phyloP scores from a whole-genome alignment of 169 alveolate genomes.

The Cardiosporidium cionae region DNA sequence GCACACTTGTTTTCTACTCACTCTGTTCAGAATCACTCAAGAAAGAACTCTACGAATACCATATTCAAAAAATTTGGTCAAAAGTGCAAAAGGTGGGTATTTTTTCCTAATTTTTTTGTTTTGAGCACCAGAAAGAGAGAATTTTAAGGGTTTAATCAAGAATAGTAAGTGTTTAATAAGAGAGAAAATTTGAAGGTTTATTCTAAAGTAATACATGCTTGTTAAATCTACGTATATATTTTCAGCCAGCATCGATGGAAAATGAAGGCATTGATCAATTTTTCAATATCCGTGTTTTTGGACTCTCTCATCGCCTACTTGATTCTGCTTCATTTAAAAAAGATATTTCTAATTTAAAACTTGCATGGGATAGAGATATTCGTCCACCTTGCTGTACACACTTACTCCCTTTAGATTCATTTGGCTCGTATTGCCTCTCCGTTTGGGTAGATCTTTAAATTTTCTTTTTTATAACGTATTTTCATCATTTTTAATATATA shows the following conservation, averaged over 20 bases:
- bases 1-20: no score
- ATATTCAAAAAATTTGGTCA: conserved; percentile 60
- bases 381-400: neutral
- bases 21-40: conserved; percentile 39
- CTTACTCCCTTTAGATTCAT: neutral
- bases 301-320: conserved; percentile 58
- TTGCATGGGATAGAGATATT: conserved; percentile 48
- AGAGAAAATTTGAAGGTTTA: no score
- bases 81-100: conserved; percentile 54
- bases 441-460: no score
- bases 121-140: neutral
- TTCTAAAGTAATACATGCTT: no score
- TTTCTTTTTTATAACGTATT: no score
- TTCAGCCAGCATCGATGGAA: conserved; percentile 11
- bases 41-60: conserved; percentile 51
- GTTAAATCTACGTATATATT: neutral
- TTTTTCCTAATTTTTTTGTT: neutral
- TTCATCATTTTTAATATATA: no score
- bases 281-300: conserved; percentile 58
- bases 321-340: conserved; percentile 49
- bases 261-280: conserved; percentile 15
- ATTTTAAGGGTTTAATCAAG: neutral
- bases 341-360: conserved; percentile 34
- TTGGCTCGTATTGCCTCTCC: no score
- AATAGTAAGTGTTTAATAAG: no score